These are phyloP conservation scores for Coemansia asiatica DNA, from an alignment of 192 early-diverging fungal species.

Conservation along the genomic window DNA sequence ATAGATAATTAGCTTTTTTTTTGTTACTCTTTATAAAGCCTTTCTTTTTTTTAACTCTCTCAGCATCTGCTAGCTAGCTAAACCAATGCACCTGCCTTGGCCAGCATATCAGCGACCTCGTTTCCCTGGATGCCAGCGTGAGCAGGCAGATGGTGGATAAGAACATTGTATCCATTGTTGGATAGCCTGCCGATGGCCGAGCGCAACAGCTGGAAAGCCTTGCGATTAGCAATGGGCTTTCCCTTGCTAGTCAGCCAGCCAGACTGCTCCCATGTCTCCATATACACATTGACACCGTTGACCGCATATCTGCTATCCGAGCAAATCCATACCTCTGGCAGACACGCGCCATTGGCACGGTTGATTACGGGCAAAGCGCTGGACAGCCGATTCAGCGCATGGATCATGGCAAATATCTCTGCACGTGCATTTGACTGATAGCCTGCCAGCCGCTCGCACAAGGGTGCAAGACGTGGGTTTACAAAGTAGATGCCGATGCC, in stretches of 20 bases:
- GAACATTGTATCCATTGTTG: constrained; percentile 25
- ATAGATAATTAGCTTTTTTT: not conserved
- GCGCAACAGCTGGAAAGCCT: constrained; percentile 26
- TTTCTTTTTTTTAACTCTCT: too few species aligned
- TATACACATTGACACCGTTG: constrained; percentile 42
- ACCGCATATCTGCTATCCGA: constrained; percentile 51
- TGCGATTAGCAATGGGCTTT: constrained; percentile 41
- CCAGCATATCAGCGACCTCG: constrained; percentile 46
- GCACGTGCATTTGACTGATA: constrained; percentile 43
- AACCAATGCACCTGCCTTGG: constrained; percentile 47
- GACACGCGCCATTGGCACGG: not conserved
- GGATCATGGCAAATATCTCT: constrained; percentile 30
- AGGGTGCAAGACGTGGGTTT: constrained; percentile 14
- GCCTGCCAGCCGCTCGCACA: constrained; percentile 29
- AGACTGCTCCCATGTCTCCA: constrained; percentile 35
- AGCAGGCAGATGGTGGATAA: constrained; percentile 46
- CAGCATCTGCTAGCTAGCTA: too few species aligned
- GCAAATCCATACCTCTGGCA: constrained; percentile 45
- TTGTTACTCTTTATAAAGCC: not conserved
- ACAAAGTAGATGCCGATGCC: constrained; percentile 47
- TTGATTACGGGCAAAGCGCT: not conserved
- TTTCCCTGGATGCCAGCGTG: constrained; percentile 45
- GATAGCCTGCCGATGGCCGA: constrained; percentile 10
- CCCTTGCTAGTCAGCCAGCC: constrained; percentile 45
- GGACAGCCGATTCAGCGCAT: constrained; percentile 20